Evolutionary conservation across 768 basidiomycete genomes (phyloP).

Genomic region (Pulveroboletus sp.): DNA sequence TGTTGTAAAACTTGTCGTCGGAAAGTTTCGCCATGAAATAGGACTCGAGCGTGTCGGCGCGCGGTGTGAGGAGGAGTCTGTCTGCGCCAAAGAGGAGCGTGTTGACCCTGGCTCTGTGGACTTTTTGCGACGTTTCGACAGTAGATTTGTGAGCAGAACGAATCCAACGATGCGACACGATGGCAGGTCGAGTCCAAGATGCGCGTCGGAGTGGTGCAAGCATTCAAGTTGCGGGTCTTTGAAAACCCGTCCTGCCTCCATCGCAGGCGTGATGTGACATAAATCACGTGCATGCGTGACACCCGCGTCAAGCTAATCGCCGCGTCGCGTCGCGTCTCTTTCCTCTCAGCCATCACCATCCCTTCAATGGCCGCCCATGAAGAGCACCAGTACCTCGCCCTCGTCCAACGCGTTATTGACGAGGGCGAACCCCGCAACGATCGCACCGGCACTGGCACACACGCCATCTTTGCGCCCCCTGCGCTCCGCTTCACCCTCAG

Average conservation of each 20-base stretch:
- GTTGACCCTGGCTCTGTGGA: constrained; percentile 24
- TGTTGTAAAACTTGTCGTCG: constrained; percentile 25
- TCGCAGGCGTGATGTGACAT: constrained; percentile 13
- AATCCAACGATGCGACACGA: constrained; percentile 1
- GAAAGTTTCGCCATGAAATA: constrained; percentile 25
- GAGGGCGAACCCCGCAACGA: constrained; percentile 80
- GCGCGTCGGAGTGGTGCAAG: constrained; percentile 7
- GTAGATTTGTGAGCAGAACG: not conserved
- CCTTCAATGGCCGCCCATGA: constrained; percentile 49
- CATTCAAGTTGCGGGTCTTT: no score
- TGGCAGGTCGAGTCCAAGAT: constrained; percentile 1
- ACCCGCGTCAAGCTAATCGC: constrained; percentile 3
- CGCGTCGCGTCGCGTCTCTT: constrained; percentile 5
- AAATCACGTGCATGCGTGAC: constrained; percentile 14
- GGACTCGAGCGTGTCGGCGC: constrained; percentile 15
- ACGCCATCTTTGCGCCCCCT: constrained; percentile 90
- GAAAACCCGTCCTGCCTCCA: no score
- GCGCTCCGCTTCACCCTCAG: constrained; percentile 86
- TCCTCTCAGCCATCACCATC: constrained; percentile 5
- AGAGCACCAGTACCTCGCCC: constrained; percentile 84
- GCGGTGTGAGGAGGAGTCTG: constrained; percentile 22
- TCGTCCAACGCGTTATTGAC: constrained; percentile 74
- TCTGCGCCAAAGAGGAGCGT: constrained; percentile 26
- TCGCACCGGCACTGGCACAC: constrained; percentile 92
- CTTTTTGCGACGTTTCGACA: constrained; percentile 12